Base-by-base conservation (phyloP, 257 asterid genomes). In the Nemophila menziesii region DNA sequence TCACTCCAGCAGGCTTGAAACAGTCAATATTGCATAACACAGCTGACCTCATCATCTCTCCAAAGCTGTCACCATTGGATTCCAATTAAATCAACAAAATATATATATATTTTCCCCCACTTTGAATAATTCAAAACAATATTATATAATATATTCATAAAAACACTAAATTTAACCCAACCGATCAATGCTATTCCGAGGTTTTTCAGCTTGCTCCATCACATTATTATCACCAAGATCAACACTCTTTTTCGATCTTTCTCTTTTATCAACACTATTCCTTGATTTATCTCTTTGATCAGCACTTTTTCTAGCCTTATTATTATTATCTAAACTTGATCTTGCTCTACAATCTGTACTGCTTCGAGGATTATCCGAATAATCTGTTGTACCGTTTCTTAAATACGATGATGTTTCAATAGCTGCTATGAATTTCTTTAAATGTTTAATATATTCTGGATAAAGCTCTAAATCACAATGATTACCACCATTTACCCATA, bases 141-240 rank as follows among this genome's bases (percentile, higher is more conserved):
- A 15, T 21, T 54, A 34, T 13, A 34, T 27, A 22, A 20, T 23
- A 42, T 52, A n/a, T 22, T 39, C 50, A 15, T 38, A 55, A 55
- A 23, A 43, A 22, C 36, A 63, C 57, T 29, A 57, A 67, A 62
- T 47, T 65, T 46, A 70, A 67, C 47, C 93, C 66, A 60, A 89
- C 98, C 98, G 95, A 58, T 89, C 98, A 55, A 89, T 84, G 77
- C 95, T 89, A 68, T 84, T 89, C 73, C 98, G 67, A 18, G 93
- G 71, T 74, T 56, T 80, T 65, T 89, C 95, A 16, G 87, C 77
- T 55, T 74, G 95, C 67, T 89, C 98, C 42, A 67, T 47, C 29
- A 49, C 65, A 64, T 54, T 62, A 68, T 36, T 64, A 29, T 77
- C 93, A 33, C 68, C 16, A 17, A 19, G 56, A 58, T 89, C 94